These are phyloP conservation scores for Castanea crenata DNA, from an alignment of 306 rosid species.

Conservation along the genomic window DNA sequence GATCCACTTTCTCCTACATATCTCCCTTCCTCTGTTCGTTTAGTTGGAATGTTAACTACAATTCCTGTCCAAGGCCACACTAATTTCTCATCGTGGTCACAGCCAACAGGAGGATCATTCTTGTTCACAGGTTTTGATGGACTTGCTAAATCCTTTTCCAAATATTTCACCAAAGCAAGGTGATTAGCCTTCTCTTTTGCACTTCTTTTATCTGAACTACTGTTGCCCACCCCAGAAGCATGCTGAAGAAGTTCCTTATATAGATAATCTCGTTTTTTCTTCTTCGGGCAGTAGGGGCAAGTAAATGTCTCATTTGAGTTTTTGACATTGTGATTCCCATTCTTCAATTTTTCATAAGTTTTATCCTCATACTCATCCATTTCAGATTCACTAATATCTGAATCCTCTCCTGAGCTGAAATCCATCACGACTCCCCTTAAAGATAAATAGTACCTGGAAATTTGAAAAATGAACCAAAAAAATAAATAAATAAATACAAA, in stretches of 20 bases:
- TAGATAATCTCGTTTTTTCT: slow-evolving; percentile 51
- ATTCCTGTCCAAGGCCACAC: slow-evolving; percentile 97
- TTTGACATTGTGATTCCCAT: slow-evolving; percentile 55
- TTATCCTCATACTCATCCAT: slow-evolving; percentile 51
- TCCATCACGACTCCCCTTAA: slow-evolving; percentile 38
- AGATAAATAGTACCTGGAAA: slow-evolving; percentile 37
- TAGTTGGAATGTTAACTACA: slow-evolving; percentile 80
- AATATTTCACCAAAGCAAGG: slow-evolving; percentile 66
- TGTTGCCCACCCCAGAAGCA: slow-evolving; percentile 91
- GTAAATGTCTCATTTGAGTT: slow-evolving; percentile 44
- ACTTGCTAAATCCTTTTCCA: slow-evolving; percentile 56
- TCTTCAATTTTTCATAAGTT: slow-evolving; percentile 62
- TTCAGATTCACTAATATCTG: slow-evolving; percentile 56
- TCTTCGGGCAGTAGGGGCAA: slow-evolving; percentile 83
- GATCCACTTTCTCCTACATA: slow-evolving; percentile 84
- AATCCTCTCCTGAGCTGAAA: slow-evolving; percentile 49
- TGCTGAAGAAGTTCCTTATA: slow-evolving; percentile 75
- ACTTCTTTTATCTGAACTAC: slow-evolving; percentile 73
- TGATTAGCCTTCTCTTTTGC: slow-evolving; percentile 75
- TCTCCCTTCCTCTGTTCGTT: slow-evolving; percentile 57
- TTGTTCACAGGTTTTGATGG: slow-evolving; percentile 44
- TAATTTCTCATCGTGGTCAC: slow-evolving; percentile 58
- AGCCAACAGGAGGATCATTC: slow-evolving; percentile 41
- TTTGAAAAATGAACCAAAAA: not conserved
- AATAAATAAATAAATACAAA: slow-evolving; percentile 4